Percentiles rank a stretch among this genome's conserved stretches.
phyloP scores from a whole-genome alignment of 2,329 filamentous ascomycete species.

The Penicillium sp. region DNA sequence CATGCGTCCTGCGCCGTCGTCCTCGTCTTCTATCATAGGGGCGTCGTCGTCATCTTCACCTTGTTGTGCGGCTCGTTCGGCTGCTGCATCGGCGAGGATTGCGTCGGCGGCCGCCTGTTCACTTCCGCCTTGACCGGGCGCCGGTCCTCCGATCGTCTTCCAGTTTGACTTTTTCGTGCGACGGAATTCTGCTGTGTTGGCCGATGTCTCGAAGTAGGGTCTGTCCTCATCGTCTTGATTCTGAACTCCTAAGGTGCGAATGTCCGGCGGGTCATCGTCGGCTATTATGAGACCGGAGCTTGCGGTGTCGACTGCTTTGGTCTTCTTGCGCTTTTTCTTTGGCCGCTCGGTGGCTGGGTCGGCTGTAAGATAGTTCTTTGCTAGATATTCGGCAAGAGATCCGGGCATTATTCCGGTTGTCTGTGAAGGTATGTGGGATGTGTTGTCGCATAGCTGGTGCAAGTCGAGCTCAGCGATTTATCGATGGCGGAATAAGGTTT shows the following conservation, averaged over 20 bases:
- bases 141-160: conserved; percentile 62
- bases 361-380: conserved; percentile 81
- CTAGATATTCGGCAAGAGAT: conserved; percentile 76
- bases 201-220: conserved; percentile 29
- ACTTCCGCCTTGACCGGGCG: conserved; percentile 9
- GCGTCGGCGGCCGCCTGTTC: conserved; percentile 68
- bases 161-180: conserved; percentile 74
- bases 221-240: conserved; percentile 39
- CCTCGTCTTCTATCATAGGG: conserved; percentile 42
- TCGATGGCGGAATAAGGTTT: conserved; percentile 23
- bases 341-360: conserved; percentile 48
- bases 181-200: conserved; percentile 55
- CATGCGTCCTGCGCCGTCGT: conserved; percentile 59
- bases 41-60: conserved; percentile 49
- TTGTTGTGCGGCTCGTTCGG: conserved; percentile 57
- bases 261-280: conserved; percentile 41
- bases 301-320: conserved; percentile 47
- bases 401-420: conserved; percentile 18
- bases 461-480: conserved; percentile 13
- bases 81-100: conserved; percentile 68
- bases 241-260: conserved; percentile 28
- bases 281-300: conserved; percentile 40
- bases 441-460: neutral
- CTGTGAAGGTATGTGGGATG: conserved; percentile 1
- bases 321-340: conserved; percentile 57